Base-by-base conservation (phyloP, 2,329 filamentous ascomycete species). In the Cercospora zeina region DNA sequence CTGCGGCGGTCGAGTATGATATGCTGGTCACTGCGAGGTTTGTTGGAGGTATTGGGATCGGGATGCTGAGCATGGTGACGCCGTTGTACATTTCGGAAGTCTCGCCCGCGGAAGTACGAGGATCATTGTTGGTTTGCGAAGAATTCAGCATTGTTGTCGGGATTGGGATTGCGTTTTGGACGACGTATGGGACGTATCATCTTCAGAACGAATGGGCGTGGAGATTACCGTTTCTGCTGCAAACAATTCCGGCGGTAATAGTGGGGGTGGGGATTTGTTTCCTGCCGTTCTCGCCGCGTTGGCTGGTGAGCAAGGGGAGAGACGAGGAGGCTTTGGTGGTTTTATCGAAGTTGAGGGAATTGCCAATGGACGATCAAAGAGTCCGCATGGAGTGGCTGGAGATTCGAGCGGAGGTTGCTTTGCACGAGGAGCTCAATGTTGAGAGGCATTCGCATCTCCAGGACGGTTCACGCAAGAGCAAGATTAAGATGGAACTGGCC, bases 1-100 rank as follows among this genome's bases (percentile, higher is more conserved):
- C 73, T 9, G 67, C 68, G 1, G 66, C 72, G 8, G 54, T 66
- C 7, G 59, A 69, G 59, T 75, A 74, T 57, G 59, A 57, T 8
- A 73, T 75, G 65, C 69, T 75, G 7, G 69, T 73, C 9, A 62
- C 70, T 11, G 73, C 71, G 13, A 67, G 73, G 27, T 69, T 71
- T 37, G 69, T 75, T 50, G 72, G 71, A 10, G 73, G 73, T 3
- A 59, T 74, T 27, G 73, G 73, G 0, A 70, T 75, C 11, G 73
- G 72, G 16, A 73, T 73, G 63, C 60, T 75, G 27, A 65, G 59
- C 27, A 69, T 72, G 77, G 80, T 62, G 62, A 75, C 65, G 19
- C 65, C 36, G 47, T 80, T 80, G 49, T 96, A 96, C 77, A 93
- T 97, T 63, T 88, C 89, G 8, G 93, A 97, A 76, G 80, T 96